phyloP scores from a whole-genome alignment of 2,329 filamentous ascomycete genomes.

The Botryotinia calthae region DNA sequence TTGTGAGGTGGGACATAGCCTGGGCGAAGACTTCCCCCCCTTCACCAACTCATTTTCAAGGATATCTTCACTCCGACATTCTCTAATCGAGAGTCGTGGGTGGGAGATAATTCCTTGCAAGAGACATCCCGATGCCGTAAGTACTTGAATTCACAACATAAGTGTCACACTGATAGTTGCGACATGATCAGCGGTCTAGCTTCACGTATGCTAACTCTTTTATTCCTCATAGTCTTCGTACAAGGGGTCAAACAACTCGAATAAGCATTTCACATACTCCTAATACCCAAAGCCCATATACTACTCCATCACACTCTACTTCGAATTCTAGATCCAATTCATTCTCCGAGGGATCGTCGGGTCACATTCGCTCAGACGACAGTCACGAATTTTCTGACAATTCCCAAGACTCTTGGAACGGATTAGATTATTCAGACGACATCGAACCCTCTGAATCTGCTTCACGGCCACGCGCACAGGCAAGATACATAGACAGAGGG shows the following conservation, averaged over 20 bases:
- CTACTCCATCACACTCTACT: conserved; percentile 33
- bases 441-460: conserved; percentile 59
- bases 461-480: conserved; percentile 41
- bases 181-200: conserved; percentile 8
- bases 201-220: conserved; percentile 3
- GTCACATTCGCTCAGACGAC: conserved; percentile 36
- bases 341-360: conserved; percentile 36
- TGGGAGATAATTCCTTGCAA: conserved; percentile 36
- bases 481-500: conserved; percentile 32
- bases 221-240: background rate
- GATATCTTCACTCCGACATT: conserved; percentile 39
- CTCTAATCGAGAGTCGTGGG: conserved; percentile 38
- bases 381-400: conserved; percentile 44
- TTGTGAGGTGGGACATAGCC: conserved; percentile 5
- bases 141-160: conserved; percentile 20
- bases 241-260: conserved; percentile 11
- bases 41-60: conserved; percentile 28
- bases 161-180: conserved; percentile 1
- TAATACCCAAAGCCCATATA: conserved; percentile 20
- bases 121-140: conserved; percentile 28
- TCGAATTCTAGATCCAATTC: conserved; percentile 33
- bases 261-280: conserved; percentile 30
- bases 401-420: conserved; percentile 37
- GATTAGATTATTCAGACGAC: conserved; percentile 46
- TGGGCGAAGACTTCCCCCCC: conserved; percentile 21